Base-by-base conservation (phyloP, 306 rosid species). In the Castanea crenata region DNA sequence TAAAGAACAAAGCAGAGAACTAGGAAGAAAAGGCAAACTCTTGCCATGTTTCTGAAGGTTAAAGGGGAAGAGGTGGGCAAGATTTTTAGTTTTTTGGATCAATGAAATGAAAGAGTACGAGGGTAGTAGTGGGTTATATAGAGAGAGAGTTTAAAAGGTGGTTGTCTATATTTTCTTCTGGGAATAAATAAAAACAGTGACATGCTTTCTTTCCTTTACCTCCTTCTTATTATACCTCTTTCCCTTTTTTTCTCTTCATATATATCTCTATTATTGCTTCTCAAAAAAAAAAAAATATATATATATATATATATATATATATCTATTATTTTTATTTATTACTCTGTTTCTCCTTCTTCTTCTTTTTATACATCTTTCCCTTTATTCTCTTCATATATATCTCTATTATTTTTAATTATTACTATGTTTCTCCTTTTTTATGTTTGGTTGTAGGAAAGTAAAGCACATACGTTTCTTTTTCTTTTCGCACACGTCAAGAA, bases 21-120 rank as follows among this genome's bases (percentile, higher is more conserved):
- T 38, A 82, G 79, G 0, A 85, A 5, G 54, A 75, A 76, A 74
- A 91, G 9, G 35, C 77, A 77, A 1, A 75, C 59, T 80, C 76
- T 91, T 64, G 83, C 81, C 97, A 91, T 91, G 73, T 14, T 64
- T 75, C 38, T 25, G 5, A 23, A 32, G 35, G 76, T 16, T 15
- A 16, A 18, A 46, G 57, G 54, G 12, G 16, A 55, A 7, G 20
- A 35, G 32, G 59, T 15, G 20, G 38, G 32, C 1, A 3, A n/a
- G 44, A 15, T 31, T 56, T 68, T 71, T 59, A 5, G 71, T 19
- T 11, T 71, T 56, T 75, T 8, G 18, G 20, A 23, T 25, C 35
- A 15, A 57, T 29, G 54, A 41, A n/a, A 25, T 38, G 29, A 44
- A 41, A 34, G 23, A 16, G 14, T 13, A 10, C 14, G 74, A 29